Conservation (phyloP, 2,329 filamentous ascomycete species). For the Nigrograna mackinnonii region DNA sequence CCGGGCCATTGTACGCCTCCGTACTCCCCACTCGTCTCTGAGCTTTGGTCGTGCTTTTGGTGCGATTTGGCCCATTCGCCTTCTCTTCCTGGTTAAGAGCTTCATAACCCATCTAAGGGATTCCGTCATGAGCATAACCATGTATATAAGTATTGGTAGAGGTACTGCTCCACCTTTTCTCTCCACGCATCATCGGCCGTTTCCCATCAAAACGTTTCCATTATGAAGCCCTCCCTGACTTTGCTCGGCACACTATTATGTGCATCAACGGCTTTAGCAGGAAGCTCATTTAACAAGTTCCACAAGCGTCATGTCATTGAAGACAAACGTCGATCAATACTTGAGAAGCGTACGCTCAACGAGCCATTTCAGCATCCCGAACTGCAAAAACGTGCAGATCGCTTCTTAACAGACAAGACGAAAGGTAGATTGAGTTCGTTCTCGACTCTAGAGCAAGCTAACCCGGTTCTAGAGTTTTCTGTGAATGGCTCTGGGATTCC, state of each 20-base stretch:
- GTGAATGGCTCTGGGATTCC: constrained; percentile 69
- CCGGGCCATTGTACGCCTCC: too few relatives aligned
- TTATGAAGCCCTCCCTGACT: constrained; percentile 35
- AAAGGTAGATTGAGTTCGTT: constrained; percentile 21
- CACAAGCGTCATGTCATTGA: constrained; percentile 30
- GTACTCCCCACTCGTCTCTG: too few relatives aligned
- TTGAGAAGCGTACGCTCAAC: constrained; percentile 30
- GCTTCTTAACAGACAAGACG: constrained; percentile 37
- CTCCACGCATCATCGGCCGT: too few relatives aligned
- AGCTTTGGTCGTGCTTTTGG: too few relatives aligned
- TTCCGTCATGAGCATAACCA: too few relatives aligned
- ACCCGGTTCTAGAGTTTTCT: constrained; percentile 56
- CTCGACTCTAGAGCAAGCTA: constrained; percentile 3
- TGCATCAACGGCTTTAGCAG: constrained; percentile 33
- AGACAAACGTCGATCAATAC: constrained; percentile 20
- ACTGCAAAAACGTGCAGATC: constrained; percentile 36
- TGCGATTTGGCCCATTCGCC: neutral
- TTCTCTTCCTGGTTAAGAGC: too few relatives aligned
- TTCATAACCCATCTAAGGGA: too few relatives aligned
- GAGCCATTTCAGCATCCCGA: constrained; percentile 34
- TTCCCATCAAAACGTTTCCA: constrained; percentile 11
- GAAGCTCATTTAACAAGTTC: constrained; percentile 25
- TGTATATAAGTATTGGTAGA: too few relatives aligned
- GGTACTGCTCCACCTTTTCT: too few relatives aligned
- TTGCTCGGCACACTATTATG: constrained; percentile 29